phyloP scores from a whole-genome alignment of 208 protist genomes.

The Trypanosoma conorhini region DNA sequence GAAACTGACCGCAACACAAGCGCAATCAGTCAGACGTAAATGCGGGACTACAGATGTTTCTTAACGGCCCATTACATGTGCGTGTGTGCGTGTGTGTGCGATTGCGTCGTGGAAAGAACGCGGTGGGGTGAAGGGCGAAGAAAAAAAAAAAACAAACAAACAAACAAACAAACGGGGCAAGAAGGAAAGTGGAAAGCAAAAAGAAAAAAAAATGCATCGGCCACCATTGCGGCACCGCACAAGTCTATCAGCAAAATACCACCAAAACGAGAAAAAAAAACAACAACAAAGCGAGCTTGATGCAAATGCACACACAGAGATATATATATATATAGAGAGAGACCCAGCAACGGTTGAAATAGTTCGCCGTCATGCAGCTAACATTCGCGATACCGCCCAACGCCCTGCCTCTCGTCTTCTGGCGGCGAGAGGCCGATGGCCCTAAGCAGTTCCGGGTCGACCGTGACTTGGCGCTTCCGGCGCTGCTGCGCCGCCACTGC shows the following conservation, averaged over 20 bases:
- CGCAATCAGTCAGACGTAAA: neutral
- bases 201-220: neutral
- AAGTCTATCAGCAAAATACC: neutral
- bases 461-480: conserved; percentile 53
- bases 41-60: neutral
- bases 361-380: neutral
- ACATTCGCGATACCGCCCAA: neutral
- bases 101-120: neutral
- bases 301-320: no score
- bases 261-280: neutral
- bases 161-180: conserved; percentile 2
- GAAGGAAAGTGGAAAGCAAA: conserved; percentile 3
- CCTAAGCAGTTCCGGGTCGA: conserved; percentile 62
- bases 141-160: neutral
- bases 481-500: conserved; percentile 39
- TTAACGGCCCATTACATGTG: neutral
- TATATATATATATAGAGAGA: neutral
- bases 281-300: neutral
- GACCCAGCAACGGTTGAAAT: neutral
- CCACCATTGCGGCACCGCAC: neutral
- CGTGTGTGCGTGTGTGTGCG: neutral
- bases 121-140: neutral
- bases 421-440: conserved; percentile 19
- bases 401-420: neutral
- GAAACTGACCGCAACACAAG: neutral